These are phyloP conservation scores for Neurospora sp. DNA, from an alignment of 495 filamentous ascomycete genomes.

Conservation along the genomic window DNA sequence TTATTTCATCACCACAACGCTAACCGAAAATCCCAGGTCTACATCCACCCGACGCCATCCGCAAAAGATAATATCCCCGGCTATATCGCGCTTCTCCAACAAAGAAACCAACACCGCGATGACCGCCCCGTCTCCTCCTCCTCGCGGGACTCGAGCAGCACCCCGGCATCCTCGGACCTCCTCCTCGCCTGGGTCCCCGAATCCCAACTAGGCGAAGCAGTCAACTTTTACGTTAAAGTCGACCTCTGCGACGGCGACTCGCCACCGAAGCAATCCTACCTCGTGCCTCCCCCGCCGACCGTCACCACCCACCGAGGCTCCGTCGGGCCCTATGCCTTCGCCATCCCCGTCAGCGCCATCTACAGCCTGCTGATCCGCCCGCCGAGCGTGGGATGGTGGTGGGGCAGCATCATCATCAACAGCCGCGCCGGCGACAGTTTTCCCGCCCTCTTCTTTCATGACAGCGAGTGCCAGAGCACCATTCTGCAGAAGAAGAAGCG, in stretches of 20 bases:
- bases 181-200: conserved; percentile 92
- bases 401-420: conserved; percentile 88
- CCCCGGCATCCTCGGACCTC: conserved; percentile 51
- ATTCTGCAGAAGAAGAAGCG: conserved; percentile 86
- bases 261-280: conserved; percentile 75
- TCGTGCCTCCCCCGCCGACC: conserved; percentile 85
- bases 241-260: conserved; percentile 73
- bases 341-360: conserved; percentile 79
- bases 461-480: conserved; percentile 90
- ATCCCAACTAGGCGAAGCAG: conserved; percentile 74
- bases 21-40: conserved; percentile 52
- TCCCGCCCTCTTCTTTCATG: conserved; percentile 94
- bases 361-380: conserved; percentile 86
- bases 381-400: conserved; percentile 96
- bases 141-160: conserved; percentile 27
- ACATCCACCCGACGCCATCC: conserved; percentile 91
- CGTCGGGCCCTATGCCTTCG: conserved; percentile 83
- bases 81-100: conserved; percentile 88
- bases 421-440: conserved; percentile 82
- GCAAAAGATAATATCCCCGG: conserved; percentile 95
- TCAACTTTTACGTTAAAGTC: conserved; percentile 87
- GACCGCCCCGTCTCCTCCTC: conserved; percentile 42
- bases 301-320: conserved; percentile 59
- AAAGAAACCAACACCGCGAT: conserved; percentile 50
- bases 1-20: neutral